Percentiles rank a stretch among this genome's conserved stretches.
Evolutionary conservation across 2,329 filamentous ascomycete species (phyloP).

Genomic region (Cladophialophora immunda): DNA sequence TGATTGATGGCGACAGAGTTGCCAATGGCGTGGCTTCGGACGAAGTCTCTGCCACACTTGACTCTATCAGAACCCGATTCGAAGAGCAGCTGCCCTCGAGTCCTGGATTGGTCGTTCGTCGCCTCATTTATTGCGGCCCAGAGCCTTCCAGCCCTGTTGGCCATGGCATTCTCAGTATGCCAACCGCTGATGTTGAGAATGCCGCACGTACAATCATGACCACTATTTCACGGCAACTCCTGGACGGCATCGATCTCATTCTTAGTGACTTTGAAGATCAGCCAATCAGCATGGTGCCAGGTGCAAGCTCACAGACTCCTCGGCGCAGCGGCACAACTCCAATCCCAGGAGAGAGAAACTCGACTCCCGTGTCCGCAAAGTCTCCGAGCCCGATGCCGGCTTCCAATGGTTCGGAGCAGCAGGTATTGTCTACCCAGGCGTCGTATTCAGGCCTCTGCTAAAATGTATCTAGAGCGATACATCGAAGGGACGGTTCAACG

Average conservation of each 20-base stretch:
- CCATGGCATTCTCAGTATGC: conserved; percentile 21
- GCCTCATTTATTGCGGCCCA: conserved; percentile 25
- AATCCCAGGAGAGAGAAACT: conserved; percentile 11
- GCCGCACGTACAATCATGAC: conserved; percentile 23
- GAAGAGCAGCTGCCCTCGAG: conserved; percentile 11
- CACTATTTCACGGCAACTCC: conserved; percentile 18
- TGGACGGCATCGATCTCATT: conserved; percentile 4
- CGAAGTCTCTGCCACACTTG: conserved; percentile 15
- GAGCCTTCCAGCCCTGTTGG: neutral
- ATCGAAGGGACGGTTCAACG: conserved; percentile 35
- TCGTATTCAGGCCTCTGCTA: neutral
- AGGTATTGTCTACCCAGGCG: conserved; percentile 13
- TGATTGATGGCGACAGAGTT: conserved; percentile 82
- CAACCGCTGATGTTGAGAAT: conserved; percentile 21
- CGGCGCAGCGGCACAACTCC: conserved; percentile 24
- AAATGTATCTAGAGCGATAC: conserved; percentile 30
- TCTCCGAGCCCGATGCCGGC: conserved; percentile 20
- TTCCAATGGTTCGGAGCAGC: conserved; percentile 15
- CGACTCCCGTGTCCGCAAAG: conserved; percentile 23
- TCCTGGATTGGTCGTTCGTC: conserved; percentile 28
- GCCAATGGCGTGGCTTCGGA: conserved; percentile 47
- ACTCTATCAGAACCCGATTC: conserved; percentile 31
- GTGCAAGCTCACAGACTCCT: conserved; percentile 15
- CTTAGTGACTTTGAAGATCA: conserved; percentile 29
- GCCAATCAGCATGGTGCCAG: conserved; percentile 38